Conservation (phyloP, 768 basidiomycete species). For the Suillus occidentalis region DNA sequence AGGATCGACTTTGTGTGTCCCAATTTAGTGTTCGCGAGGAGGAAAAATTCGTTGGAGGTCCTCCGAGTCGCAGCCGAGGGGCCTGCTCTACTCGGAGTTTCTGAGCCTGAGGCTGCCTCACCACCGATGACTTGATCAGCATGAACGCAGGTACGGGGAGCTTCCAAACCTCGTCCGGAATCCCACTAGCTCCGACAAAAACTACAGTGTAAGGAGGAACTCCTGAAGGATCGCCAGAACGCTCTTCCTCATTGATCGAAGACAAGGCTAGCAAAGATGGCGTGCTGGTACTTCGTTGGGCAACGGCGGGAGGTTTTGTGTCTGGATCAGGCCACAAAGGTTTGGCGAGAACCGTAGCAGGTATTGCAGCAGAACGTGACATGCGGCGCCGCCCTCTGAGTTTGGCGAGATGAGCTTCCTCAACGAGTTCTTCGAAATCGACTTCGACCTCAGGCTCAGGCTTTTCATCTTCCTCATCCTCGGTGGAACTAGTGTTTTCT, state of each 20-base stretch:
- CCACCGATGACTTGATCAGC: slow-evolving; percentile 2
- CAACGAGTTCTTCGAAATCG: slow-evolving; percentile 1
- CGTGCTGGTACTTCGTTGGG: neutral
- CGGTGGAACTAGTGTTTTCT: neutral
- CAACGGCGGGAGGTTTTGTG: neutral
- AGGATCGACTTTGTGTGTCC: neutral
- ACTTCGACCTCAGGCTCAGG: slow-evolving; percentile 1
- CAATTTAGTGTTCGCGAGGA: neutral
- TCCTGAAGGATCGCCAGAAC: neutral
- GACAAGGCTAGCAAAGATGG: neutral
- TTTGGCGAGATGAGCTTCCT: slow-evolving; percentile 1
- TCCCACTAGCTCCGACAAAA: slow-evolving; percentile 1
- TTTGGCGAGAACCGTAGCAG: neutral
- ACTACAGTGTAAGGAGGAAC: neutral
- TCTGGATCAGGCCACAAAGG: neutral
- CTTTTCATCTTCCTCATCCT: slow-evolving; percentile 1
- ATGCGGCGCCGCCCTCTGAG: neutral
- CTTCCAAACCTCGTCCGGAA: slow-evolving; percentile 2
- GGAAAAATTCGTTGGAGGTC: neutral
- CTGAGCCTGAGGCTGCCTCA: slow-evolving; percentile 4
- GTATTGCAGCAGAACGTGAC: neutral
- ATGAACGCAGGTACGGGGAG: slow-evolving; percentile 1
- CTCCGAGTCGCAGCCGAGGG: slow-evolving; percentile 4
- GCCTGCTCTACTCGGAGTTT: slow-evolving; percentile 1
- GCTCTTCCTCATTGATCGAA: neutral